Evolutionary conservation across 2,329 filamentous ascomycete species (phyloP), one percentile per base, ranked within the genome.

Genomic region (Fusarium tuaranense): DNA sequence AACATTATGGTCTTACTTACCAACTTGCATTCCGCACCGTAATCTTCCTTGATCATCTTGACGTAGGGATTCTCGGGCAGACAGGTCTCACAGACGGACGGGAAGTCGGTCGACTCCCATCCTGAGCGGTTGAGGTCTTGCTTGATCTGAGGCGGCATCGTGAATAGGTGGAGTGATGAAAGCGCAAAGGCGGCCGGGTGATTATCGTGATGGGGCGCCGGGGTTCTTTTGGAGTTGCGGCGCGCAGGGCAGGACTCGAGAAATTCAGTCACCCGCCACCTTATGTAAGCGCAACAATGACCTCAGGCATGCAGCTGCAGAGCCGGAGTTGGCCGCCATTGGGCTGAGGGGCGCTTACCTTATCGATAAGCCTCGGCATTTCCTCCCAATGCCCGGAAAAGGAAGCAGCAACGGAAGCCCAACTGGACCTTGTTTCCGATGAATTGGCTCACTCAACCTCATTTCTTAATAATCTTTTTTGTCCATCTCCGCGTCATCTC

Each of bases 41-140:
- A 92, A 83, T 99, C 96, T 81, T 98, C 95, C 85, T 99, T 99
- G 70, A 99, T 88, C 95, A 99, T 98, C 84, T 98, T 97, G 51
- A 99, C 97, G 80, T 97, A 99, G 2, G 96, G 96, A 79, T 98
- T 98, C 72, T 98, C 95, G 18, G 96, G 95, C 3, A 99, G 90
- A 82, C 97, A 99, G 81, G 92, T 95, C 84, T 99, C 97, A 87
- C 91, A 97, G 38, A 97, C 93, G 4, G 93, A 95, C 10, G 94
- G 94, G 80, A 97, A 95, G 83, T 97, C 94, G 59, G 94, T 97
- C 36, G 95, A 93, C 85, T 99, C 97, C 95, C 95, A 98, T 69
- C 97, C 97, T 20, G 95, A 97, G 64, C 97, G 91, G 85, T 98
- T 98, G 57, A 98, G 89, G 82, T 98, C 95, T 82, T 97, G 94